Base-by-base conservation (phyloP, 768 basidiomycete genomes). In the Auriculariales sp. region DNA sequence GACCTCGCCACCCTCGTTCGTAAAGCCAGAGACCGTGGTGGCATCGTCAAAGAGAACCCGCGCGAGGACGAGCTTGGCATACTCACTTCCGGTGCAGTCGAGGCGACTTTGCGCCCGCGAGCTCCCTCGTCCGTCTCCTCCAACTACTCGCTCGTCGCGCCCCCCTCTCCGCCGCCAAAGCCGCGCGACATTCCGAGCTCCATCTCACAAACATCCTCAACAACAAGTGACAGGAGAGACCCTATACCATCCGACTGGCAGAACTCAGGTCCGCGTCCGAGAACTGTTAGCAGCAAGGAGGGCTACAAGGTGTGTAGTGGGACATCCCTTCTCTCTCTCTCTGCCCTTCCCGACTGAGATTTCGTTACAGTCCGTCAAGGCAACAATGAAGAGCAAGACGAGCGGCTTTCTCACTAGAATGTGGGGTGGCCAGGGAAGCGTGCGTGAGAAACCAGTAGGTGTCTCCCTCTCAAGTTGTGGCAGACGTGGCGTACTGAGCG, bases 1-100 rank as follows among this genome's bases (percentile, higher is more conserved):
- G 92, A 97, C 65, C 71, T 95, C 19, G 88, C 88, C 3, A 91
- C 88, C 9, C 71, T 95, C 48, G 63, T 92, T 48, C 74, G 82
- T 53, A 92, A 91, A 65, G 83, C 86, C 14, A 88, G 81, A 64
- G 83, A 83, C 58, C 69, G 74, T 46, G 77, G 77, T 17, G 73
- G 68, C 0, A 65, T 69, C 33, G 58, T 73, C 28, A 46, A 51
- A 29, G 30, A 48, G 30, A 25, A 19, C 11, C 15, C 35, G 28
- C 17, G 32, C 9, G n/a, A 19, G 32, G 31, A 42, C 11, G 12
- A 24, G 15, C 29, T n/a, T 25, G 42, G 35, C n/a, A 32, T 11
- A 44, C 24, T 55, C 48, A n/a, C 48, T 46, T 5, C 34, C 54
- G 28, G 34, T 54, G 47, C 58, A 54, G 47, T 52, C 62, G 51